Base-by-base conservation (phyloP, 495 filamentous ascomycete genomes). In the Hyaloscypha bicolor region DNA sequence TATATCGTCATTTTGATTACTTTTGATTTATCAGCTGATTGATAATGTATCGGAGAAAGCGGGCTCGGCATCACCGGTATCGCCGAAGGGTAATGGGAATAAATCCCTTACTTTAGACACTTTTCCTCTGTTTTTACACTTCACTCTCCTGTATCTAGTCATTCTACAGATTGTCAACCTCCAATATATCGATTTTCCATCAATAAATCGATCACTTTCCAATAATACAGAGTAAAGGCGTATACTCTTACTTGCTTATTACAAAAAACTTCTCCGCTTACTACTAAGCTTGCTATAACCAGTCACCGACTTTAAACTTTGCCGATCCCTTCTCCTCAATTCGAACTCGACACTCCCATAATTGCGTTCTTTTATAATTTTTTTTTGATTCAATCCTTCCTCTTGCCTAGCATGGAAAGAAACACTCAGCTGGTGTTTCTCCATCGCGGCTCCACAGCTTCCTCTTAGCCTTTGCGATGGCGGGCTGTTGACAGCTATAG, bases 401-500 rank as follows among this genome's bases (percentile, higher is more conserved):
- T 45, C 42, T 74, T 83, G 81, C 11, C 67, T 73, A 22, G 92
- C 83, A 63, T 80, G 82, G 87, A 88, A 93, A 14, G 81, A 79
- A 9, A 87, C 84, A 31, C 78, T 77, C 57, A 90, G 76, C 68
- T 89, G 82, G 0, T 71, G 63, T 0, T 78, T 77, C 21, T 81
- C 76, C 0, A 88, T 88, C 0, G 89, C 88, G 39, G 79, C 83
- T 21, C 88, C 90, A 76, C 89, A 91, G n/a, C 80, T 81, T 4
- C 90, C 90, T 3, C 79, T 75, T 25, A 93, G 66, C 14, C 76
- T 71, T 25, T 78, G 62, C 31, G 80, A 84, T 0, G 85, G 80
- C 25, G 91, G 90, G 53, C 84, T 87, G 72, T 92, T 91, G 33
- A 93, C 75, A 2, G 90, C 85, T 1, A 93, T 75, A 1, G 87